Base-by-base conservation (phyloP, 495 filamentous ascomycete species). In the Lichenothelia convexa region DNA sequence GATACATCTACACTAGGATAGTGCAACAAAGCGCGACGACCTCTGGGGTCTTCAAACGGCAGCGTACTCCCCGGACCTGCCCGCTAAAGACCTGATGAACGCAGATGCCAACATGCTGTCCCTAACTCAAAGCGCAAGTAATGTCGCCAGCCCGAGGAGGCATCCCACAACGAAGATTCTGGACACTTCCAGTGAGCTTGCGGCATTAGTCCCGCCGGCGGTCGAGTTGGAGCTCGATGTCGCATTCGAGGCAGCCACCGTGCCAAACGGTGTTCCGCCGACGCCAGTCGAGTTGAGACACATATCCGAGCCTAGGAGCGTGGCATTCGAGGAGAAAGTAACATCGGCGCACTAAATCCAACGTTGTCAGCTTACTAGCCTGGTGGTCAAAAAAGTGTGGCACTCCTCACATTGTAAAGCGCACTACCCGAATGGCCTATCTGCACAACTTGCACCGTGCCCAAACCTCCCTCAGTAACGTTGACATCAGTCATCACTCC, bases 321-420 rank as follows among this genome's bases (percentile, higher is more conserved):
- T 46, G 4, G 64, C 71, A 8, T 55, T 50, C 30, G 55, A 40
- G 17, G 54, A 54, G 56, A 78, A 74, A 11, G 57, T 64, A 43
- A 77, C 67, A 40, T 78, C 73, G 37, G 71, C 70, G 46, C 73
- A 78, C 71, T 74, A 31, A 33, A 30, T 9, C 9, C 24, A 1
- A 13, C 2, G 24, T 9, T 9, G 24, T 9, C 24, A 13, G 24
- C n/a, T n/a, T n/a, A n/a, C n/a, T n/a, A n/a, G n/a, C n/a, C n/a
- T n/a, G n/a, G n/a, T 7, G 24, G 24, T 7, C 24, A 7, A 27
- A 36, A 21, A 46, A 35, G 44, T n/a, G 19, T 35, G n/a, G 36
- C 36, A 15, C 32, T 31, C 61, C 68, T 50, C 52, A 73, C 70
- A 44, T 76, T 78, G 43, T 76, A 78, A 34, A 78, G 44, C 5